Base-by-base conservation (phyloP, 768 basidiomycete genomes). In the Leccinum olivaceopallidum region DNA sequence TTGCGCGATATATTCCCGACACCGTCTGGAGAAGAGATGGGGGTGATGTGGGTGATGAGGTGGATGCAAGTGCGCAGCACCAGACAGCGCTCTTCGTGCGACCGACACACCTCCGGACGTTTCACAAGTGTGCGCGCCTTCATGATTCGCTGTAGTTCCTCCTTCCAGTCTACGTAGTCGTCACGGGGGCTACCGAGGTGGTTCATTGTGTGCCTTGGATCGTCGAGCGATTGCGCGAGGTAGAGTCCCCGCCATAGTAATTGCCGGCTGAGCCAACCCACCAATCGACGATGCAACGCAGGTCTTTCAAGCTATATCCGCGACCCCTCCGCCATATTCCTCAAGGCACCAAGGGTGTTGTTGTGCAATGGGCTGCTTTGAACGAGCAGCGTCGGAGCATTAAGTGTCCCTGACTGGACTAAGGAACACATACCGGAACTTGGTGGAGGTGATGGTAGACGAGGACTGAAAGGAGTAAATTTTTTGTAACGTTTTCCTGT, bases 171-270 rank as follows among this genome's bases (percentile, higher is more conserved):
- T 7, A 85, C 58, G 34, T 64, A 68, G 4, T 61, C 50, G 3
- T 32, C 55, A 6, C 67, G 71, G 64, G 20, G 61, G 28, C 20
- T 49, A 20, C 73, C 77, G 60, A 65, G 71, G 12, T 73, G 72
- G 3, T 77, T 78, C 6, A 83, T 65, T 51, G 85, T 81, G n/a
- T 57, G 55, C 9, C 85, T 75, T 2, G 85, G 88, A 65, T 91
- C 87, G 60, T 91, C 90, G 58, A 89, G 79, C 0, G 81, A 78
- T 58, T 85, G 81, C 1, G 73, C 65, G 48, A 92, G 84, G 71
- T 90, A 92, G 6, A 91, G 77, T 9, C 72, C 74, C 8, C 86
- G 80, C 90, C 90, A 92, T 39, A 24, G 24, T 84, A 89, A 73
- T 30, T 62, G 70, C 6, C 60, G 63, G 36, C 58, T 37, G 53